phyloP scores from a whole-genome alignment of 2,329 filamentous ascomycete species.

The Zopfia rhizophila region DNA sequence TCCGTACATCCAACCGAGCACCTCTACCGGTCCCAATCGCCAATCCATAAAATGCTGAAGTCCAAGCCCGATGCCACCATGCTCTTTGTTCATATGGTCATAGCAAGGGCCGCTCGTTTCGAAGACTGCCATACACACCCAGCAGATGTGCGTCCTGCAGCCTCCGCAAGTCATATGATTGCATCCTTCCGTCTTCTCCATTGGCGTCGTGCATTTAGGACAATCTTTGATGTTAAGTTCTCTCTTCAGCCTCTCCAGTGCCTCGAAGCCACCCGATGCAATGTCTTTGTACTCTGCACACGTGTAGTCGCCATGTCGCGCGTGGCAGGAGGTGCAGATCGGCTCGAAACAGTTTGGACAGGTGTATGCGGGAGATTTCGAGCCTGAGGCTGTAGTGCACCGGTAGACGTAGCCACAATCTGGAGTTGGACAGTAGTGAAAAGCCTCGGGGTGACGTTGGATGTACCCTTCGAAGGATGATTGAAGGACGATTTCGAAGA shows the following conservation, averaged over 20 bases:
- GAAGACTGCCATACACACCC: conserved; percentile 58
- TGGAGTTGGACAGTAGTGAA: conserved; percentile 57
- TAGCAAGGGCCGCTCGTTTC: conserved; percentile 17
- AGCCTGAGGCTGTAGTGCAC: conserved; percentile 4
- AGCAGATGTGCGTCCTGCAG: conserved; percentile 61
- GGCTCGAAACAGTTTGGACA: conserved; percentile 50
- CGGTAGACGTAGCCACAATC: conserved; percentile 59
- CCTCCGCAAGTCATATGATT: conserved; percentile 58
- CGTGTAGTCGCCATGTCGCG: conserved; percentile 24
- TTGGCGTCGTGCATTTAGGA: conserved; percentile 46
- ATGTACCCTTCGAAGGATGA: conserved; percentile 20
- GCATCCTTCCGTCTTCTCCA: conserved; percentile 60
- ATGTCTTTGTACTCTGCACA: conserved; percentile 38
- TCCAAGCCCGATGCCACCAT: conserved; percentile 21
- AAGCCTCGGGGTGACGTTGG: conserved; percentile 9
- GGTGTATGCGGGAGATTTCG: conserved; percentile 30
- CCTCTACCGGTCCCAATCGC: not conserved
- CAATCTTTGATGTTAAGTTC: conserved; percentile 32
- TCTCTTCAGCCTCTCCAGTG: conserved; percentile 23
- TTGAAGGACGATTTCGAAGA: conserved; percentile 17
- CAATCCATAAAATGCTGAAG: not conserved
- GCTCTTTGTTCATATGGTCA: conserved; percentile 21
- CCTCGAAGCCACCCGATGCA: conserved; percentile 26
- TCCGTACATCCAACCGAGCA: too few relatives aligned
- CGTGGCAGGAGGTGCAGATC: conserved; percentile 35